Evolutionary conservation across 2,329 filamentous ascomycete species (phyloP), one percentile per base, ranked within the genome.

Genomic region (Cladophialophora exuberans): DNA sequence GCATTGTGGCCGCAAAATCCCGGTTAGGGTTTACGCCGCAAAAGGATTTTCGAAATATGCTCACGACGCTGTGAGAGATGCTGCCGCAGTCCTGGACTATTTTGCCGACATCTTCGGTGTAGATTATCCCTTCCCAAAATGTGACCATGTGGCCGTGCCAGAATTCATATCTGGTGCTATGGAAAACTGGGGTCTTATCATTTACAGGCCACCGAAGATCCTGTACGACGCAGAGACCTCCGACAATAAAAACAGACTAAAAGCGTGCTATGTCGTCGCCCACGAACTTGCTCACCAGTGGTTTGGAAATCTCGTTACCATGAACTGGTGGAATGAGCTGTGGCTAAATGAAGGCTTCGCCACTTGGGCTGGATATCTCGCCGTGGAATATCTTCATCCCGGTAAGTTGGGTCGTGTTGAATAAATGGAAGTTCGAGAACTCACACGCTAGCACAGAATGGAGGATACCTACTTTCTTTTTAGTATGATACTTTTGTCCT

Each of bases 361-460:
- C 36, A 99, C 94, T 2, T 97, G 93, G 93, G 93, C 97, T 38
- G 94, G 93, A 47, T 99, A 93, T 93, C 82, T 92, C 58, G 92
- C 91, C 7, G 85, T 92, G 55, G 90, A 97, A 69, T 83, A 95
- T 69, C 84, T 97, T 52, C 90, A 97, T 73, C 94, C 94, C 6
- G 93, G 97, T 64, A 97, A 93, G 93, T 87, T 97, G 66, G 88
- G 97, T 26, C 99, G 94, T 94, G 87, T 89, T 55, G 92, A 97
- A 75, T 99, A 97, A 75, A 90, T 97, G 66, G 82, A 81, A 76
- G 77, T n/a, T n/a, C n/a, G n/a, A n/a, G n/a, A n/a, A n/a, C n/a
- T n/a, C n/a, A n/a, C n/a, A 73, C 63, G 70, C 71, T 72, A n/a
- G n/a, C n/a, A n/a, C n/a, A n/a, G 72, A 75, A 56, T 75, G 74